Percentiles rank a stretch among this genome's conserved stretches.
phyloP scores from a whole-genome alignment of 441 rosid genomes.

The Erodium texanum region DNA sequence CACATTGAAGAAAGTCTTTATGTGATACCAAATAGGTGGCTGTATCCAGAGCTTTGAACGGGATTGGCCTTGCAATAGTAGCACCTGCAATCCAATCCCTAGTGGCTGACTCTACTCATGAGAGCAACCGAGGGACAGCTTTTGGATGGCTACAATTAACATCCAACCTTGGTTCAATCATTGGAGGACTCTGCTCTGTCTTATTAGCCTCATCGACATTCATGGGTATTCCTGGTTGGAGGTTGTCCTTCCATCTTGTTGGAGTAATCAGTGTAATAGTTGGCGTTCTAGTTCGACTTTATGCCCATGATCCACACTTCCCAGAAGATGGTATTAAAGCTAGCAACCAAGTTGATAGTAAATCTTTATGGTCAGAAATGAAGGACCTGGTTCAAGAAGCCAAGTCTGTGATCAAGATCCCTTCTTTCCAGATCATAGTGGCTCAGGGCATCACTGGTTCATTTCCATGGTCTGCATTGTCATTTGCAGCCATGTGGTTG shows the following conservation, averaged over 20 bases:
- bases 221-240: slow-evolving; percentile 78
- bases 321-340: slow-evolving; percentile 24
- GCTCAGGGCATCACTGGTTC: slow-evolving; percentile 76
- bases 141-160: slow-evolving; percentile 80
- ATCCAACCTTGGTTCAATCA: slow-evolving; percentile 53
- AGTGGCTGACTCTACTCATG: slow-evolving; percentile 72
- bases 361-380: slow-evolving; percentile 44
- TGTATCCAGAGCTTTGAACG: slow-evolving; percentile 65
- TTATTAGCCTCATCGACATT: slow-evolving; percentile 54
- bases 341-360: slow-evolving; percentile 24
- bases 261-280: slow-evolving; percentile 58
- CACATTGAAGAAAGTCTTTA: not conserved
- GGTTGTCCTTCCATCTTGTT: slow-evolving; percentile 69
- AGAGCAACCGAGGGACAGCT: slow-evolving; percentile 61
- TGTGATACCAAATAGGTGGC: slow-evolving; percentile 46
- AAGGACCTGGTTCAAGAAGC: slow-evolving; percentile 50
- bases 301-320: slow-evolving; percentile 63
- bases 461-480: slow-evolving; percentile 80
- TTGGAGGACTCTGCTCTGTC: slow-evolving; percentile 62
- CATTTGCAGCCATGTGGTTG: slow-evolving; percentile 81
- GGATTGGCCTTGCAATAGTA: slow-evolving; percentile 68
- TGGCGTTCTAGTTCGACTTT: slow-evolving; percentile 50
- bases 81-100: slow-evolving; percentile 66
- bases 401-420: slow-evolving; percentile 39
- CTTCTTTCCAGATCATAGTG: slow-evolving; percentile 72